These are phyloP conservation scores for Boletus vinaceobasis DNA, from an alignment of 768 basidiomycete genomes.

Conservation along the genomic window DNA sequence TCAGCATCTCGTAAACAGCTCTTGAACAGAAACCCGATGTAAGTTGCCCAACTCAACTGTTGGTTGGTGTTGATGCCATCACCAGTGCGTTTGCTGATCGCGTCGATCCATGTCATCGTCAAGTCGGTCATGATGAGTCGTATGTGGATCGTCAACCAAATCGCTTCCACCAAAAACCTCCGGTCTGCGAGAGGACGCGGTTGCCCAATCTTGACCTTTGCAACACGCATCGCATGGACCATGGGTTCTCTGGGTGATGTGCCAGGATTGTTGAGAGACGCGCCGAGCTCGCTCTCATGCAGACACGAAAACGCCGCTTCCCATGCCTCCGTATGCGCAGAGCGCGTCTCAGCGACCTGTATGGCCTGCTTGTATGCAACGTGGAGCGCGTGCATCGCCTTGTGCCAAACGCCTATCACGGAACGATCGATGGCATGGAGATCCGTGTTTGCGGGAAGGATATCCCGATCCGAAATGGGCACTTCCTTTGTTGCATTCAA, in stretches of 20 bases:
- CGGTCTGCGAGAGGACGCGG: conserved; percentile 56
- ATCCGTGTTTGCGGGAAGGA: conserved; percentile 23
- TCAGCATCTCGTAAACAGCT: conserved; percentile 46
- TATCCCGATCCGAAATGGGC: conserved; percentile 27
- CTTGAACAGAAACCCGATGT: conserved; percentile 42
- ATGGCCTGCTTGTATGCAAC: conserved; percentile 39
- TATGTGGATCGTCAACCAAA: conserved; percentile 51
- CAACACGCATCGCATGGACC: conserved; percentile 49
- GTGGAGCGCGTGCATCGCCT: conserved; percentile 34
- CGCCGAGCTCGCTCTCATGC: conserved; percentile 45
- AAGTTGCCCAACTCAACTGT: conserved; percentile 47
- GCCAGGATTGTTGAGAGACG: conserved; percentile 28
- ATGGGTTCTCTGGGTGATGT: conserved; percentile 40
- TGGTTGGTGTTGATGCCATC: conserved; percentile 19
- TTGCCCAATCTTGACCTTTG: conserved; percentile 52
- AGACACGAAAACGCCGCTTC: conserved; percentile 56
- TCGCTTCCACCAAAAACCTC: conserved; percentile 58
- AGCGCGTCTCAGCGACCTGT: conserved; percentile 44
- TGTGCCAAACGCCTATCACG: conserved; percentile 39
- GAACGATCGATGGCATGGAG: conserved; percentile 31
- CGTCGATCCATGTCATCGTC: conserved; percentile 39
- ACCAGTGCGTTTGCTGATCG: conserved; percentile 20
- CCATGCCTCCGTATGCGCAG: conserved; percentile 58
- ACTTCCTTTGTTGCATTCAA: conserved; percentile 15
- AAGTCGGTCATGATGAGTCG: conserved; percentile 50